Base-by-base conservation (phyloP, 108 stramenopile species). In the Cylindrotheca closterium region DNA sequence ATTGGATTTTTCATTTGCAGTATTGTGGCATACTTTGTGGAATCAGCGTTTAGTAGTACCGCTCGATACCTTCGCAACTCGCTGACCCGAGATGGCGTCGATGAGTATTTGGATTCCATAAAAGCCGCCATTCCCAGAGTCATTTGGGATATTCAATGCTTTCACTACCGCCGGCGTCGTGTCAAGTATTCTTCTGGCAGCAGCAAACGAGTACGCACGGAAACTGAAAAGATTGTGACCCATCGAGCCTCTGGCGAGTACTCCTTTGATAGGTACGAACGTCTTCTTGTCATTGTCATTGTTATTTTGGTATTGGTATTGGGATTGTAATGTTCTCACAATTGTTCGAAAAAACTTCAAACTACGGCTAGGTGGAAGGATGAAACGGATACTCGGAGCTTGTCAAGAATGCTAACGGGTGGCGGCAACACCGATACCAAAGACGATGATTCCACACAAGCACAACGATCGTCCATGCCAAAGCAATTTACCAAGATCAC, bases 181-280 rank as follows among this genome's bases (percentile, higher is more conserved):
- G 10, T 10, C 15, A 7, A 7, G 10, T 42, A 42, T 42, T n/a
- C n/a, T n/a, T 42, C 7, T n/a, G n/a, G n/a, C n/a, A n/a, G n/a
- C n/a, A n/a, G n/a, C n/a, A n/a, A n/a, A n/a, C n/a, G n/a, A n/a
- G n/a, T n/a, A n/a, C n/a, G n/a, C n/a, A n/a, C n/a, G n/a, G n/a
- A n/a, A n/a, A n/a, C n/a, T n/a, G 32, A 30, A 21, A 46, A 48
- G 26, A 26, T 47, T 47, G 60, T 61, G 1, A 61, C 60, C 22
- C 60, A 61, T 47, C 60, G 60, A 18, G 60, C 47, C 2, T 61
- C 60, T 2, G 18, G 47, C 27, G 21, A 17, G 2, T 47, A 27
- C 2, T 25, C 24, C 22, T 61, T 47, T 28, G 24, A 47, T 21
- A 30, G 4, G 60, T 61, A 48, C 19, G 46, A 2, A 54, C 1